Conservation (phyloP, 495 filamentous ascomycete genomes). For the Penicillium crystallinum region DNA sequence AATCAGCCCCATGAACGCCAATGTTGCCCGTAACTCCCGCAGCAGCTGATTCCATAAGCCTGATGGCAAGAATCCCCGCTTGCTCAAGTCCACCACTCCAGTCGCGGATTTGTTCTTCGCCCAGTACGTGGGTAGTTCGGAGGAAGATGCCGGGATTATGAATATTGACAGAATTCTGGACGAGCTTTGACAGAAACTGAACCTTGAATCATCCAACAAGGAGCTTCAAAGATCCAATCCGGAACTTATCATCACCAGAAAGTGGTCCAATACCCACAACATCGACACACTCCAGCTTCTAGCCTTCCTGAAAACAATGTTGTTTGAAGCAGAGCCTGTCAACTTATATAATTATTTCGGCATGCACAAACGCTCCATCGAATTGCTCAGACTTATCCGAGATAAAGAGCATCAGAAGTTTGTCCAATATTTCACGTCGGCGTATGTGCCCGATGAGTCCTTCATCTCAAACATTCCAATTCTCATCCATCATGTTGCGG, state of each 20-base stretch:
- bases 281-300: constrained; percentile 25
- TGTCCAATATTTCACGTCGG: constrained; percentile 23
- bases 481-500: constrained; percentile 22
- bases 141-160: constrained; percentile 14
- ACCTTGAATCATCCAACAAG: constrained; percentile 10
- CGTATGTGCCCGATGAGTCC: constrained; percentile 28
- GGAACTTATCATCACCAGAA: constrained; percentile 14
- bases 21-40: constrained; percentile 25
- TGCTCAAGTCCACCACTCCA: constrained; percentile 20
- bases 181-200: constrained; percentile 17
- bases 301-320: constrained; percentile 20
- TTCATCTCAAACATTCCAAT: constrained; percentile 24
- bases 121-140: constrained; percentile 14
- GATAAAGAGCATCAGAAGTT: constrained; percentile 26
- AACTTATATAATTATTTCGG: constrained; percentile 29
- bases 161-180: constrained; percentile 23
- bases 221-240: constrained; percentile 13
- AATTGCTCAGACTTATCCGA: constrained; percentile 24
- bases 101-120: constrained; percentile 22
- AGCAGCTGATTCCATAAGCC: constrained; percentile 15
- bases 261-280: constrained; percentile 21
- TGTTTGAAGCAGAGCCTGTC: constrained; percentile 27
- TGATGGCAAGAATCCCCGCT: constrained; percentile 20
- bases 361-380: constrained; percentile 27
- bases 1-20: constrained; percentile 29